Conservation (phyloP, 305 asterid species). For the Coffea humblotiana region DNA sequence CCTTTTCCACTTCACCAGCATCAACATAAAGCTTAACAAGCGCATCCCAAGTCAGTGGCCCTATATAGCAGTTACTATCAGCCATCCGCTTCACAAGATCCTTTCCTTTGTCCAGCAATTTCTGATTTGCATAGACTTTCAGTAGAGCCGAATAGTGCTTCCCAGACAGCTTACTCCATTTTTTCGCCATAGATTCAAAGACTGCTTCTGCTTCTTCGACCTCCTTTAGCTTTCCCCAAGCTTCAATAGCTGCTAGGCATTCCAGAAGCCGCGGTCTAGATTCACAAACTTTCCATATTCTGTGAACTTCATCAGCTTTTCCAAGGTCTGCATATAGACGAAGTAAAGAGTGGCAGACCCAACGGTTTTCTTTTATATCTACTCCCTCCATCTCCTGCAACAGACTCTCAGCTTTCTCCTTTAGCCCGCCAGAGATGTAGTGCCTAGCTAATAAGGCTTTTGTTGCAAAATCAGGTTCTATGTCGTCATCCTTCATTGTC, state of each 20-base stretch:
- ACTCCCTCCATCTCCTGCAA: slow-evolving; percentile 67
- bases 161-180: slow-evolving; percentile 36
- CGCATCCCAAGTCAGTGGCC: slow-evolving; percentile 69
- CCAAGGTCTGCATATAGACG: slow-evolving; percentile 75
- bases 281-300: slow-evolving; percentile 70
- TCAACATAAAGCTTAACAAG: slow-evolving; percentile 67
- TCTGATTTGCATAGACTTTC: slow-evolving; percentile 59
- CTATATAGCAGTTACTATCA: slow-evolving; percentile 44
- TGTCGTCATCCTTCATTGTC: slow-evolving; percentile 64
- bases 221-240: slow-evolving; percentile 66
- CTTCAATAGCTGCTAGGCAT: slow-evolving; percentile 57
- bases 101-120: slow-evolving; percentile 65
- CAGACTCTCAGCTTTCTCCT: slow-evolving; percentile 63
- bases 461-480: slow-evolving; percentile 36
- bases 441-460: slow-evolving; percentile 43
- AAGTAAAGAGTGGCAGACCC: slow-evolving; percentile 44
- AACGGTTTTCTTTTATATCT: slow-evolving; percentile 39
- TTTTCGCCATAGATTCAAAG: slow-evolving; percentile 44
- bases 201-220: slow-evolving; percentile 75
- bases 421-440: slow-evolving; percentile 51
- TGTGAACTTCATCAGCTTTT: slow-evolving; percentile 56
- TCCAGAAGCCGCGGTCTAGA: slow-evolving; percentile 45
- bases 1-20: slow-evolving; percentile 75
- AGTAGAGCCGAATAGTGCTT: slow-evolving; percentile 42
- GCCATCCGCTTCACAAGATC: slow-evolving; percentile 77